These are phyloP conservation scores for Blepharisma stoltei DNA, from an alignment of 73 alveolate genomes.

Conservation along the genomic window DNA sequence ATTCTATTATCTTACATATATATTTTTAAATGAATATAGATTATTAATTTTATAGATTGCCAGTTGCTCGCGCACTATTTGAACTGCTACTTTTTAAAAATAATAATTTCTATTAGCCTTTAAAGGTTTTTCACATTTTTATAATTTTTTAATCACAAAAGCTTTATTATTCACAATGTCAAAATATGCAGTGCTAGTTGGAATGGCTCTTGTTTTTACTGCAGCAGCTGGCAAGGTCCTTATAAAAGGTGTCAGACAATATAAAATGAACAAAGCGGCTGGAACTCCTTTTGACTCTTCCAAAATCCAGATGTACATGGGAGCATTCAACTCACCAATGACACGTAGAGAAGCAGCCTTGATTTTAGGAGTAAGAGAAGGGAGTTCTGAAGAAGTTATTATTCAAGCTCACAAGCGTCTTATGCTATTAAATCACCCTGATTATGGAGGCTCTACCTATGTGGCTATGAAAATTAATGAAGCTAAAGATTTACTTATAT, in stretches of 20 bases:
- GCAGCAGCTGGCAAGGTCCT: not conserved
- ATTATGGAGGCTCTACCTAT: slow-evolving; percentile 53
- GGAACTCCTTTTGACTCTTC: not conserved
- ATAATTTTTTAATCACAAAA: too few relatives aligned
- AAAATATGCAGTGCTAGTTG: slow-evolving; percentile 9
- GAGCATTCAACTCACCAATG: slow-evolving; percentile 43
- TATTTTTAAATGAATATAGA: too few relatives aligned
- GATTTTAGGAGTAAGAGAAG: slow-evolving; percentile 40
- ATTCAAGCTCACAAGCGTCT: slow-evolving; percentile 41
- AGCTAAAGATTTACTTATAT: slow-evolving; percentile 49
- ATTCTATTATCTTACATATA: too few relatives aligned
- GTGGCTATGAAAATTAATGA: slow-evolving; percentile 58
- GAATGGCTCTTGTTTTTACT: not conserved
- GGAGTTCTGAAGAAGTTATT: slow-evolving; percentile 2
- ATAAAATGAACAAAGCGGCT: not conserved
- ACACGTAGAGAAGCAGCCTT: slow-evolving; percentile 42
- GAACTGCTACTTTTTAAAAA: too few relatives aligned
- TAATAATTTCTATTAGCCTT: too few relatives aligned
- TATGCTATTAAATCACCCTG: slow-evolving; percentile 61
- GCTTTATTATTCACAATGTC: not conserved
- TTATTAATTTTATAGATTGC: too few relatives aligned
- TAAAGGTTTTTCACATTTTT: too few relatives aligned
- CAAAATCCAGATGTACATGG: slow-evolving; percentile 11
- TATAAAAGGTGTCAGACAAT: not conserved
- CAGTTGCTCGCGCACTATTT: too few relatives aligned